Conservation (phyloP, 108 stramenopile genomes). For the Cyclotella baltica region DNA sequence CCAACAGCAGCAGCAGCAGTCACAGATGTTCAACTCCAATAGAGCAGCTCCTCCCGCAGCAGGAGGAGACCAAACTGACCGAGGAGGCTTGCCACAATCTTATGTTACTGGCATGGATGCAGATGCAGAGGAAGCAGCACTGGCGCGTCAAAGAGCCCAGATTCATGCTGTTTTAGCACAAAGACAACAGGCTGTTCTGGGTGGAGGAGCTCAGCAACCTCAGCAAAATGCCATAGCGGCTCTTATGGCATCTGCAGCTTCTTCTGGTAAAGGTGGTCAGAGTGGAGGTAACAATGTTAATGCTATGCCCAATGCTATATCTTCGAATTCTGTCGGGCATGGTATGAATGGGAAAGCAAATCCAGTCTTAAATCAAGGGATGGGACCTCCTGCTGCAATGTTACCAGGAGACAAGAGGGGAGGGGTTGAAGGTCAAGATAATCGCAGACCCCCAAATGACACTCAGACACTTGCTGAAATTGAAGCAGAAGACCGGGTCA, state of each 20-base stretch:
- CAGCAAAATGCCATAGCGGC: conserved; percentile 39
- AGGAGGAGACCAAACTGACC: background rate
- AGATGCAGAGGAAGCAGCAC: conserved; percentile 29
- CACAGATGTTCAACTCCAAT: conserved; percentile 3
- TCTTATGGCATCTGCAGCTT: conserved; percentile 42
- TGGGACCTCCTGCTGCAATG: background rate
- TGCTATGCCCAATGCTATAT: conserved; percentile 17
- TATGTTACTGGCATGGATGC: conserved; percentile 31
- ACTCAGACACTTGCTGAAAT: conserved; percentile 22
- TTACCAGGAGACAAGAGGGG: conserved; percentile 8
- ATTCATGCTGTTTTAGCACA: conserved; percentile 50
- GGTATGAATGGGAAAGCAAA: background rate
- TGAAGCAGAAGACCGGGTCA: conserved; percentile 67
- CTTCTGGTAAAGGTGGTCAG: conserved; percentile 43
- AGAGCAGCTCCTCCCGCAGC: conserved; percentile 39
- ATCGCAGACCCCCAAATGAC: background rate
- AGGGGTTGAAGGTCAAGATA: conserved; percentile 11
- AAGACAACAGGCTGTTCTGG: conserved; percentile 47
- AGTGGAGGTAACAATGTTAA: conserved; percentile 21
- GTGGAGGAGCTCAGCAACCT: conserved; percentile 11
- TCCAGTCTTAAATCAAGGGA: background rate
- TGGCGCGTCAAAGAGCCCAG: conserved; percentile 46
- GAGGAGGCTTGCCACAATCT: conserved; percentile 36
- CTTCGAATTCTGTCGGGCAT: conserved; percentile 8
- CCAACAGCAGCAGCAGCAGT: conserved; percentile 50